These are phyloP conservation scores for Pichia sp. DNA, from an alignment of 1,139 yeast species.

Conservation along the genomic window DNA sequence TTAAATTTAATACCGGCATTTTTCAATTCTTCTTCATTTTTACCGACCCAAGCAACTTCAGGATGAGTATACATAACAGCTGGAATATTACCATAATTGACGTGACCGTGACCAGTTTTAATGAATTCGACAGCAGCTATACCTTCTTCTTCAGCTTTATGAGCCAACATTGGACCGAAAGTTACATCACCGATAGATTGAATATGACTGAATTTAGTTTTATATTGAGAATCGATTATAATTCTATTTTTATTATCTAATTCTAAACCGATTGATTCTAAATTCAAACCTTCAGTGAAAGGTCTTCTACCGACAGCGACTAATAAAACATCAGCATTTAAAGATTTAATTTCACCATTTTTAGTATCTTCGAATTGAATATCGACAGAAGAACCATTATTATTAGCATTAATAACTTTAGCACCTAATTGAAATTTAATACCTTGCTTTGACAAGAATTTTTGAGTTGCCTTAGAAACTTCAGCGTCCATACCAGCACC, in stretches of 20 bases:
- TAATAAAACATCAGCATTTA: slow-evolving; percentile 87
- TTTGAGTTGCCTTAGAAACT: slow-evolving; percentile 84
- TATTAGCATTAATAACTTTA: slow-evolving; percentile 78
- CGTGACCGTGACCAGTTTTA: slow-evolving; percentile 93
- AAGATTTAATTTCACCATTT: slow-evolving; percentile 67
- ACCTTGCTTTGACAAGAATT: slow-evolving; percentile 90
- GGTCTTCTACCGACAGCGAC: slow-evolving; percentile 99
- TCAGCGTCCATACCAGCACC: slow-evolving; percentile 96
- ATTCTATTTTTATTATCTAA: slow-evolving; percentile 87
- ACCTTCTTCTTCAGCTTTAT: slow-evolving; percentile 99
- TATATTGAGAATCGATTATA: slow-evolving; percentile 89
- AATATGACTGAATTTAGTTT: slow-evolving; percentile 87
- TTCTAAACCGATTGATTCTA: slow-evolving; percentile 85
- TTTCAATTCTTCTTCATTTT: slow-evolving; percentile 91
- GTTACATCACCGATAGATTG: slow-evolving; percentile 98
- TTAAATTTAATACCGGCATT: slow-evolving; percentile 88
- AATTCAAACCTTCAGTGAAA: slow-evolving; percentile 80
- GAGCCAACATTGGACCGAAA: slow-evolving; percentile 98
- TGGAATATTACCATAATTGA: slow-evolving; percentile 95
- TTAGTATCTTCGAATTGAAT: slow-evolving; percentile 87
- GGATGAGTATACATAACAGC: slow-evolving; percentile 99
- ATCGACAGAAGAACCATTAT: slow-evolving; percentile 83
- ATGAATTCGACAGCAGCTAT: slow-evolving; percentile 96
- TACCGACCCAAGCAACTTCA: slow-evolving; percentile 99
- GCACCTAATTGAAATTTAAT: slow-evolving; percentile 87